These are phyloP conservation scores for Dalbergia cochinchinensis DNA, from an alignment of 306 rosid species.

Conservation along the genomic window DNA sequence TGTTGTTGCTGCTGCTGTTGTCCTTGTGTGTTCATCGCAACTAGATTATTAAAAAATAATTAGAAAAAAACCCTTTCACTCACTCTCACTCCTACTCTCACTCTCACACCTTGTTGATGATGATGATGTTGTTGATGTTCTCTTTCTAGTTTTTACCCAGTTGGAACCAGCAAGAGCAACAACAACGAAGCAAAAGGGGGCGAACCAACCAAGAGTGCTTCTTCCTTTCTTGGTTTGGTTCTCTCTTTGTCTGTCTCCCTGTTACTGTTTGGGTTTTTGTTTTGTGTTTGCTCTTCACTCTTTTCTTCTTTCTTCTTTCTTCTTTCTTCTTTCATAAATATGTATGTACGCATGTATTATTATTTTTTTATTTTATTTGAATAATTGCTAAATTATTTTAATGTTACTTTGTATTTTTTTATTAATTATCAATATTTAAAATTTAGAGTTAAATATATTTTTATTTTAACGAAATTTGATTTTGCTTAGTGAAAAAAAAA, in stretches of 20 bases:
- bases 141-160: neutral
- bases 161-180: neutral
- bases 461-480: no score
- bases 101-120: neutral
- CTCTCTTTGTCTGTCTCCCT: slow-evolving; percentile 33
- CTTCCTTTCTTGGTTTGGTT: slow-evolving; percentile 30
- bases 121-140: neutral
- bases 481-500: no score
- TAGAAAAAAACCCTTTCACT: neutral
- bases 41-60: neutral
- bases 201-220: slow-evolving; percentile 48
- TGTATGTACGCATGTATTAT: neutral
- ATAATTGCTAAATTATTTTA: neutral
- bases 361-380: neutral
- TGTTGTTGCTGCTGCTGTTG: slow-evolving; percentile 45
- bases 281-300: neutral
- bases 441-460: no score
- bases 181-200: slow-evolving; percentile 24
- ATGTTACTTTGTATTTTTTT: no score
- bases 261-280: neutral
- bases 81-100: neutral
- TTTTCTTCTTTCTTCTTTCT: slow-evolving; percentile 34
- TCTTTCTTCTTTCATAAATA: neutral
- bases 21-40: slow-evolving; percentile 66
- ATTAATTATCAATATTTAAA: no score